A percentile compares a stretch with the other conserved stretches of the same genome.
Evolutionary conservation across 2,329 filamentous ascomycete species (phyloP).

Genomic region (Verticillium tricorpus): DNA sequence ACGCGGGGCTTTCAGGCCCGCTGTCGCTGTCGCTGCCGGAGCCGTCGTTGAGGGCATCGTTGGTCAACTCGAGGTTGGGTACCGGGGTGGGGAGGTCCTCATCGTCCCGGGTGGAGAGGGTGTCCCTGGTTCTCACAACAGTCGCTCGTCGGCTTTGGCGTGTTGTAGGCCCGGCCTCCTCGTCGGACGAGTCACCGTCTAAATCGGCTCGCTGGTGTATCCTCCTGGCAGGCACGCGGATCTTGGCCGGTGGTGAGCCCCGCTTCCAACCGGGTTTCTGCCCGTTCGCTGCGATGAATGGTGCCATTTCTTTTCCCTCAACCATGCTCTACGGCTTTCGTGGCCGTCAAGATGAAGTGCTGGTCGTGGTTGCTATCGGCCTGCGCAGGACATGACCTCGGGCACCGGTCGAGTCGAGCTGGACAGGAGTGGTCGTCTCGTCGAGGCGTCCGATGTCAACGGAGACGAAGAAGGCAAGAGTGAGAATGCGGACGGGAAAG

Average conservation of each 20-base stretch:
- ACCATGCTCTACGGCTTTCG: neutral
- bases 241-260: neutral
- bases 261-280: neutral
- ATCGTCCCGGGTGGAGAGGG: neutral
- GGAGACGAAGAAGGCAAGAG: neutral
- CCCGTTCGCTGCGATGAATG: neutral
- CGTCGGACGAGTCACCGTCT: neutral
- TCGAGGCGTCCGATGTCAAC: neutral
- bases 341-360: neutral
- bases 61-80: neutral
- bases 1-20: slow-evolving; percentile 6
- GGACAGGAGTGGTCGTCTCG: neutral
- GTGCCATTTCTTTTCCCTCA: slow-evolving; percentile 2
- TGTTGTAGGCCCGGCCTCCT: neutral
- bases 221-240: neutral
- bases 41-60: slow-evolving; percentile 3
- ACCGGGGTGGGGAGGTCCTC: neutral
- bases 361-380: neutral
- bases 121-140: neutral
- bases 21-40: slow-evolving; percentile 10
- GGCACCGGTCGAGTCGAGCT: neutral
- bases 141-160: neutral
- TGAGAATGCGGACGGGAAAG: neutral
- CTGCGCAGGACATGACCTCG: neutral
- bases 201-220: neutral